These are phyloP conservation scores for Thalassiosira livingstoniorum DNA, from an alignment of 352 stramenopile genomes.

Conservation along the genomic window DNA sequence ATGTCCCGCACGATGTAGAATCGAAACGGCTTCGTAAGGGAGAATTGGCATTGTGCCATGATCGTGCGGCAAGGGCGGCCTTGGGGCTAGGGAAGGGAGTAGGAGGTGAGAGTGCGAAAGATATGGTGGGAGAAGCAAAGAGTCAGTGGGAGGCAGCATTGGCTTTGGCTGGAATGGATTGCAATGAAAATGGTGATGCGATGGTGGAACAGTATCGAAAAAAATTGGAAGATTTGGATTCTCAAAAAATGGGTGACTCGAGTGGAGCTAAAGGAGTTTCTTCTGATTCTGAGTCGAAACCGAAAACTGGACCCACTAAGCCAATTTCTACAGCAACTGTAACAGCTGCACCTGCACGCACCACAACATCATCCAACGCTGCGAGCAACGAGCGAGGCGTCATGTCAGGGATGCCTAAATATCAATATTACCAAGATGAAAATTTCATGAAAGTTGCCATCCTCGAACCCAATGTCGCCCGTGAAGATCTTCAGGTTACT, in stretches of 20 bases:
- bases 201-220: slow-evolving; percentile 13
- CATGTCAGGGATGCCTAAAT: slow-evolving; percentile 73
- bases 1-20: slow-evolving; percentile 6
- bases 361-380: slow-evolving; percentile 3
- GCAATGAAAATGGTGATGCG: not conserved
- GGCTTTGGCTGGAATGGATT: slow-evolving; percentile 2
- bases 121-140: slow-evolving; percentile 25
- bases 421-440: slow-evolving; percentile 87
- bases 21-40: slow-evolving; percentile 30
- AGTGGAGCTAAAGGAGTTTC: not conserved
- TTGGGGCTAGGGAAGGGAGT: slow-evolving; percentile 33
- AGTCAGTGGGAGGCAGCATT: slow-evolving; percentile 23
- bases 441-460: slow-evolving; percentile 84
- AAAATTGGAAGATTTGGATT: slow-evolving; percentile 5
- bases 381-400: slow-evolving; percentile 10
- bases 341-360: not conserved
- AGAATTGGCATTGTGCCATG: slow-evolving; percentile 66
- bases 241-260: too few species aligned
- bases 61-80: slow-evolving; percentile 55
- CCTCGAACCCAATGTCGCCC: slow-evolving; percentile 70
- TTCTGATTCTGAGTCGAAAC: not conserved
- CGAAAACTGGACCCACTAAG: not conserved
- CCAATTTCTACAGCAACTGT: not conserved
- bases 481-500: slow-evolving; percentile 64
- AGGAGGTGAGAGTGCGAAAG: slow-evolving; percentile 26